Evolutionary conservation across 805 yeast genomes (phyloP).

Genomic region (Teunomyces gatunensis): DNA sequence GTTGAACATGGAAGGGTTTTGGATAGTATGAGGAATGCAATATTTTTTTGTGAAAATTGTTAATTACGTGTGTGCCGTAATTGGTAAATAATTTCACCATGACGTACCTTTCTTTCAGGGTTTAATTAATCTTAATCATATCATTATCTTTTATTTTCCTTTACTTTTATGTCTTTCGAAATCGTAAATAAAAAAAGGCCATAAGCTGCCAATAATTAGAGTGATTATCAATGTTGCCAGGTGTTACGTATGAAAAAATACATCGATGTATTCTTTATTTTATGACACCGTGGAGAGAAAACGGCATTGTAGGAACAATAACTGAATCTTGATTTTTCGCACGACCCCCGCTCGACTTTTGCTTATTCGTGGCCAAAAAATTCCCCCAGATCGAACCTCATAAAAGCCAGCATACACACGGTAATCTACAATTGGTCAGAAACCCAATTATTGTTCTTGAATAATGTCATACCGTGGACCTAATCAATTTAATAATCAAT

Average conservation of each 20-base stretch:
- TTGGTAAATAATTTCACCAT: background rate
- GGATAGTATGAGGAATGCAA: background rate
- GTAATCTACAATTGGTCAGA: background rate
- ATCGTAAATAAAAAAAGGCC: no score
- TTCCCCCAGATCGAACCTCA: background rate
- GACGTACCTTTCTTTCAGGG: background rate
- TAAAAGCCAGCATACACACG: background rate
- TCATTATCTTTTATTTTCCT: background rate
- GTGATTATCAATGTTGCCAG: no score
- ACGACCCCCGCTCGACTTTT: background rate
- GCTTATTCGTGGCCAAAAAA: background rate
- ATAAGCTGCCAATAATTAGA: no score
- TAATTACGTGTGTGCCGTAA: background rate
- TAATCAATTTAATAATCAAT: slow-evolving; percentile 41
- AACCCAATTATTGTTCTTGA: background rate
- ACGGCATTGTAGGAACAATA: background rate
- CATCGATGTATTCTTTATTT: no score
- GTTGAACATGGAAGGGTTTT: no score
- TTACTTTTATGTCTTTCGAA: no score
- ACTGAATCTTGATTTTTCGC: background rate
- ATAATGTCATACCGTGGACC: slow-evolving; percentile 45
- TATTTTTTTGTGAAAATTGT: background rate
- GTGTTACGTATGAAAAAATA: no score
- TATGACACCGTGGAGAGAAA: no score
- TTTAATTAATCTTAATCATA: background rate